These are phyloP conservation scores for Bauhinia variegata DNA, from an alignment of 306 rosid species.

Conservation along the genomic window DNA sequence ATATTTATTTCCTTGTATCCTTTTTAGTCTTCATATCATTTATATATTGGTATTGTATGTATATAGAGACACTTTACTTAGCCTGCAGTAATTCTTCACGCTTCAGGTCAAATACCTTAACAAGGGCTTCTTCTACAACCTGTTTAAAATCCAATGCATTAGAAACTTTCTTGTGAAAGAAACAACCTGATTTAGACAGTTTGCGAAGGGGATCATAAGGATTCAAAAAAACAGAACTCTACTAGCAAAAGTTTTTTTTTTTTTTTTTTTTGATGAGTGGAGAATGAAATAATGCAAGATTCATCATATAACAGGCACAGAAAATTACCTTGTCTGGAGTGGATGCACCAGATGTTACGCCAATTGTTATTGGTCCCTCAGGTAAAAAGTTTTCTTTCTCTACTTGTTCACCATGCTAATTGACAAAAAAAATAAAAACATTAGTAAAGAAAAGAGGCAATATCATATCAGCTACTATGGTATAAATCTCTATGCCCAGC, in stretches of 20 bases:
- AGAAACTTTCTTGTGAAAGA: background rate
- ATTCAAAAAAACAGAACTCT: too few species aligned
- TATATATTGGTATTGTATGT: conserved; percentile 33
- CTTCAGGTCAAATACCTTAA: conserved; percentile 80
- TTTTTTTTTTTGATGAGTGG: too few species aligned
- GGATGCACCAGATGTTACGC: conserved; percentile 97
- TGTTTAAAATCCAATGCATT: conserved; percentile 34
- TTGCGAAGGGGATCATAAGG: too few species aligned
- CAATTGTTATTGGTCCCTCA: conserved; percentile 78
- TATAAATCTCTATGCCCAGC: conserved; percentile 19
- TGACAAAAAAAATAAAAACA: conserved; percentile 7
- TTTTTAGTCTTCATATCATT: conserved; percentile 26
- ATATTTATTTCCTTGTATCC: too few species aligned
- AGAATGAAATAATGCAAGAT: conserved; percentile 26
- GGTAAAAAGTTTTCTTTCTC: conserved; percentile 92
- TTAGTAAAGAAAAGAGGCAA: background rate
- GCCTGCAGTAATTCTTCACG: conserved; percentile 76
- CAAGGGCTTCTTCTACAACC: conserved; percentile 87
- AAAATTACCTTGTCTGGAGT: conserved; percentile 95
- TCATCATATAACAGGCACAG: conserved; percentile 6
- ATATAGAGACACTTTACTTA: conserved; percentile 40
- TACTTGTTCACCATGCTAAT: conserved; percentile 92
- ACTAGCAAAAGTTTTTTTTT: too few species aligned
- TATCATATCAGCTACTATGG: conserved; percentile 2
- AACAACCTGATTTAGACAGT: too few species aligned